Evolutionary conservation across 345 rosid species (phyloP).

Genomic region (Sisymbrium irio): DNA sequence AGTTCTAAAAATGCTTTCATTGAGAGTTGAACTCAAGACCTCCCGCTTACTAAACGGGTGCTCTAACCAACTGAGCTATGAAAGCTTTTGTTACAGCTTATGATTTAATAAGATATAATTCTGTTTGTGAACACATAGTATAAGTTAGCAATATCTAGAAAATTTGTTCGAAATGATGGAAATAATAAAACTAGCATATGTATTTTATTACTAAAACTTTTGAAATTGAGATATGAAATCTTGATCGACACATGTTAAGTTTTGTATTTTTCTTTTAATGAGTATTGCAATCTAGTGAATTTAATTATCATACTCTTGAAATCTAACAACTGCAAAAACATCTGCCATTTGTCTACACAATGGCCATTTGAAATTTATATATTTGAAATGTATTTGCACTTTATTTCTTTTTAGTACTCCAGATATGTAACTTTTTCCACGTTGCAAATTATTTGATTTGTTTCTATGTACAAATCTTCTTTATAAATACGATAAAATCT

Average conservation of each 20-base stretch:
- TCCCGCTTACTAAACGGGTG: slow-evolving; percentile 96
- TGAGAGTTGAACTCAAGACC: slow-evolving; percentile 98
- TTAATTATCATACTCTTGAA: not conserved
- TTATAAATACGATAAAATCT: not conserved
- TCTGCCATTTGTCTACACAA: not conserved
- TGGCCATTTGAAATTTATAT: not conserved
- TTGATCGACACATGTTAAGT: not conserved
- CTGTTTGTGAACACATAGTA: not conserved
- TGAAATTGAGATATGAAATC: not conserved
- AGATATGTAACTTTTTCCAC: not conserved
- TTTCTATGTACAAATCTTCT: not conserved
- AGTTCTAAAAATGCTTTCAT: slow-evolving; percentile 26
- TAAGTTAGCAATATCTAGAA: not conserved
- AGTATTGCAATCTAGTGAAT: not conserved
- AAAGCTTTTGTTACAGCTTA: slow-evolving; percentile 4
- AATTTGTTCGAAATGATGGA: not conserved
- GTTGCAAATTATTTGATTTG: not conserved
- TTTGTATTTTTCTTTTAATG: not conserved
- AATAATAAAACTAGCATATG: not conserved
- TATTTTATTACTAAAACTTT: not conserved
- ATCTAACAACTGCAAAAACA: not conserved
- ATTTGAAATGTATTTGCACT: not conserved
- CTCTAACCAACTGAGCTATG: slow-evolving; percentile 97
- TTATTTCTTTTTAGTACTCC: not conserved
- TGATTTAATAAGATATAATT: too few relatives aligned